Evolutionary conservation across 1,284 basidiomycete genomes (phyloP).

Genomic region (Puccinia triticina): DNA sequence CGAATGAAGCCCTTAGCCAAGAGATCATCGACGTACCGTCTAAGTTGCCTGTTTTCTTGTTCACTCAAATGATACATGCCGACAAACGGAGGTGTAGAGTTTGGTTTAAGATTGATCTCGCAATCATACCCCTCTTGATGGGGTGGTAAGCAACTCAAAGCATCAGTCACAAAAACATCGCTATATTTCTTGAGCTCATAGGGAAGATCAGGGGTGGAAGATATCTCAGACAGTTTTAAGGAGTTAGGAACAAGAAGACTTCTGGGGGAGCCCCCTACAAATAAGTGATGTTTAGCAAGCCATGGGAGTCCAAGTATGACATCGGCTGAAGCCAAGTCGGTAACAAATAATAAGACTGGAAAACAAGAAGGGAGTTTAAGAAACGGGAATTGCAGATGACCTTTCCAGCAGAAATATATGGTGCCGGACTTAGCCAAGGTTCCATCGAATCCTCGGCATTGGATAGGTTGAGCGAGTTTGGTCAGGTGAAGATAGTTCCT

Average conservation of each 20-base stretch:
- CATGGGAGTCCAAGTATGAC: background rate
- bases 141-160: background rate
- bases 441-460: background rate
- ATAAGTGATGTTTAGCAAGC: background rate
- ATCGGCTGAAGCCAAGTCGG: background rate
- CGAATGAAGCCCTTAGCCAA: constrained; percentile 35
- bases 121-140: constrained; percentile 13
- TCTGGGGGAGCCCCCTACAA: background rate
- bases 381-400: background rate
- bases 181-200: background rate
- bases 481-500: background rate
- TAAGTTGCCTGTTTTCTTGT: background rate
- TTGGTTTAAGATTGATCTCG: background rate
- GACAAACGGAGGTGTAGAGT: background rate
- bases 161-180: background rate
- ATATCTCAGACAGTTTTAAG: background rate
- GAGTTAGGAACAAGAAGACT: background rate
- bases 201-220: background rate
- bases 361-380: background rate
- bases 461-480: background rate
- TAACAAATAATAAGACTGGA: background rate
- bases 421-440: background rate
- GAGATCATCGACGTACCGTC: background rate
- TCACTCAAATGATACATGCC: background rate
- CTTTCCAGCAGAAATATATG: background rate